Conservation (phyloP, 257 asterid genomes). For the Nemophila menziesii region DNA sequence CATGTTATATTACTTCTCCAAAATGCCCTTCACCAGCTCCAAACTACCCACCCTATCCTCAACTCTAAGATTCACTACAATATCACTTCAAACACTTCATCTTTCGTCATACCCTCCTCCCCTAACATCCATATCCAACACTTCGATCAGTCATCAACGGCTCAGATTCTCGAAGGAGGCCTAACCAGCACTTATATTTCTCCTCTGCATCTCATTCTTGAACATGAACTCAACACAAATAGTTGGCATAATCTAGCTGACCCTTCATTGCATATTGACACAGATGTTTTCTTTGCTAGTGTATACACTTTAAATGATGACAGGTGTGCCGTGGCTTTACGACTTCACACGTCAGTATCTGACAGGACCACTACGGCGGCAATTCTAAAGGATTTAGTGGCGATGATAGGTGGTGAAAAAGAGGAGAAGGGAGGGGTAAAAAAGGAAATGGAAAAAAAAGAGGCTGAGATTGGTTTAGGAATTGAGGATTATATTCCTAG, state of each 20-base stretch:
- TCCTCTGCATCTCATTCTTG: constrained; percentile 55
- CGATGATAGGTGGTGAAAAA: constrained; percentile 17
- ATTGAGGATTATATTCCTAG: constrained; percentile 64
- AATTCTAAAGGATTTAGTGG: constrained; percentile 40
- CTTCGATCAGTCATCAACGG: constrained; percentile 47
- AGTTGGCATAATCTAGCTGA: constrained; percentile 40
- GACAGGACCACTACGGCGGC: constrained; percentile 62
- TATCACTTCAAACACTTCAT: constrained; percentile 27
- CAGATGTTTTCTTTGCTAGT: constrained; percentile 52
- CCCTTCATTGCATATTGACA: constrained; percentile 18
- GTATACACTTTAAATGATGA: constrained; percentile 26
- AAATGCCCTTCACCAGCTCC: constrained; percentile 49
- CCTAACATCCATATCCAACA: constrained; percentile 47
- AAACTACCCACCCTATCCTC: constrained; percentile 65
- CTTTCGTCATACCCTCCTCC: constrained; percentile 36
- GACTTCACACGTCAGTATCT: constrained; percentile 73
- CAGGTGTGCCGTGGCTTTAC: constrained; percentile 36
- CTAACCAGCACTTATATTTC: constrained; percentile 11
- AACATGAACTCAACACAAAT: constrained; percentile 56
- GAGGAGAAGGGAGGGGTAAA: constrained; percentile 12
- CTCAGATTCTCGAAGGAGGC: constrained; percentile 32
- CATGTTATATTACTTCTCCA: constrained; percentile 32
- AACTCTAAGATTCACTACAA: constrained; percentile 50
- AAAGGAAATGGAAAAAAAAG: constrained; percentile 15
- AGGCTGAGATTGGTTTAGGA: constrained; percentile 31